phyloP scores from a whole-genome alignment of 352 stramenopile species.

The Pythium periplocum region DNA sequence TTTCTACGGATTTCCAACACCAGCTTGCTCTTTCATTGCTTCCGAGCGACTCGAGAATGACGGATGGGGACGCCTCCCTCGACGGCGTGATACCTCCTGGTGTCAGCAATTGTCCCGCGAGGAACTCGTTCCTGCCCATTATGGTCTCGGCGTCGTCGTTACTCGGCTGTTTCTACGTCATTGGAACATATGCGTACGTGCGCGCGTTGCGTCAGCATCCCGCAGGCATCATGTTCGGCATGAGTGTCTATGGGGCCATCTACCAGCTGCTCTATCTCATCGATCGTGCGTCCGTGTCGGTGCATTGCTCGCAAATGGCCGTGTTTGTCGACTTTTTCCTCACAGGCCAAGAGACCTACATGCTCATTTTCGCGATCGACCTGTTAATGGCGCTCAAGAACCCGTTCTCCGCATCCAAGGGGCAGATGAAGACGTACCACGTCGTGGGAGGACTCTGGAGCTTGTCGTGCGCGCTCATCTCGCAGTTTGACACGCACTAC shows the following conservation, averaged over 20 bases:
- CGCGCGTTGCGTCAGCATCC: slow-evolving; percentile 67
- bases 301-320: slow-evolving; percentile 53
- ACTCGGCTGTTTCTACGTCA: slow-evolving; percentile 73
- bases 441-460: slow-evolving; percentile 68
- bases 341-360: slow-evolving; percentile 82
- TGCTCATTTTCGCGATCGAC: slow-evolving; percentile 87
- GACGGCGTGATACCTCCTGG: neutral
- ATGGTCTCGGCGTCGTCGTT: slow-evolving; percentile 64
- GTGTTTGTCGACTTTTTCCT: slow-evolving; percentile 79
- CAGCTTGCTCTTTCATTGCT: too few species aligned
- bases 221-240: slow-evolving; percentile 83
- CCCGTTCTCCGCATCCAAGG: slow-evolving; percentile 77
- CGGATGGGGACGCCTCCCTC: neutral
- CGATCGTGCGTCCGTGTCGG: slow-evolving; percentile 30
- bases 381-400: slow-evolving; percentile 80
- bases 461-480: slow-evolving; percentile 59
- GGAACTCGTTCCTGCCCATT: slow-evolving; percentile 47
- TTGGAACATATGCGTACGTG: slow-evolving; percentile 63
- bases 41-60: too few species aligned
- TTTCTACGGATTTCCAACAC: too few species aligned
- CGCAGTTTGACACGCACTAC: slow-evolving; percentile 69
- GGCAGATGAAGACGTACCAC: slow-evolving; percentile 79
- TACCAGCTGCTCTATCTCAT: slow-evolving; percentile 81
- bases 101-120: slow-evolving; percentile 29
- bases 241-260: slow-evolving; percentile 77